These are phyloP conservation scores for Chondrostereum purpureum DNA, from an alignment of 1,284 basidiomycete genomes.

Conservation along the genomic window DNA sequence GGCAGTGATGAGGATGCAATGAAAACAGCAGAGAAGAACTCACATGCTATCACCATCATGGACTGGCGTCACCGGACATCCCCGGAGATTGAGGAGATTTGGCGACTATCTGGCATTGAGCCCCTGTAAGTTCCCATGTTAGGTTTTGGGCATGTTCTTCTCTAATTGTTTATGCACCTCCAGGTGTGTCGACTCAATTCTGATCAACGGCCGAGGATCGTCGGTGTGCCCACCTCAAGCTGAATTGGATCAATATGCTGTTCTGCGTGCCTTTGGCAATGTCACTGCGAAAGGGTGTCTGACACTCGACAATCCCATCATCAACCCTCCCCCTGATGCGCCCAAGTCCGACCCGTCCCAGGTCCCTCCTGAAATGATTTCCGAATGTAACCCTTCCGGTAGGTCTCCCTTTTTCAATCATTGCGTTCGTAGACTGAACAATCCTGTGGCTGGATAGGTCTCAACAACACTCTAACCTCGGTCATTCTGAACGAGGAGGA, in stretches of 20 bases:
- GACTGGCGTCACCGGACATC: constrained; percentile 9
- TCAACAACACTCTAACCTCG: constrained; percentile 2
- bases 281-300: constrained; percentile 8
- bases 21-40: constrained; percentile 1
- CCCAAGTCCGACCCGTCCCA: constrained; percentile 2
- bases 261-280: constrained; percentile 4
- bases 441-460: background rate
- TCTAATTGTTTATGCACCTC: too few relatives aligned
- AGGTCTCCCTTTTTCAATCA: too few relatives aligned
- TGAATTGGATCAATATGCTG: constrained; percentile 3
- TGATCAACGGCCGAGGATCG: constrained; percentile 9
- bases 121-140: constrained; percentile 10
- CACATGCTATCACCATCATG: constrained; percentile 3
- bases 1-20: constrained; percentile 2
- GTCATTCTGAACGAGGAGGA: background rate
- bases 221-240: constrained; percentile 6
- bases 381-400: constrained; percentile 3
- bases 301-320: background rate
- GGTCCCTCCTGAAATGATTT: constrained; percentile 4
- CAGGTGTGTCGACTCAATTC: constrained; percentile 9
- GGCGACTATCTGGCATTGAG: constrained; percentile 6
- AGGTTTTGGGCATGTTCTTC: too few relatives aligned
- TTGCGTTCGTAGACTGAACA: background rate
- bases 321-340: constrained; percentile 3
- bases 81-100: constrained; percentile 5